Evolutionary conservation across 2,329 filamentous ascomycete genomes (phyloP).

Genomic region (Alternaria triticimaculans): DNA sequence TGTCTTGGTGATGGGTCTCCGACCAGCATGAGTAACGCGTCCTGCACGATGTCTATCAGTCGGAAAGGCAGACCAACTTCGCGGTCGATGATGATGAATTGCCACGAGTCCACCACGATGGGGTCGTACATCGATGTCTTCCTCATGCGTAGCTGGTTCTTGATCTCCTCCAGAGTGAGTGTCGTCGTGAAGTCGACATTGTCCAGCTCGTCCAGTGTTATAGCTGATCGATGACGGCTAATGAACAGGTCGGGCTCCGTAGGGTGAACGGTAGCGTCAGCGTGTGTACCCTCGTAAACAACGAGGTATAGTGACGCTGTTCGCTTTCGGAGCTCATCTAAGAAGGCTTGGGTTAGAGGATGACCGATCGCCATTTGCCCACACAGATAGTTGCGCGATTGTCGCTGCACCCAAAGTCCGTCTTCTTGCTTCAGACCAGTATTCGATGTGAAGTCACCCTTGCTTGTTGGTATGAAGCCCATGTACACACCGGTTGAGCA

Average conservation of each 20-base stretch:
- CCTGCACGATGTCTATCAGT: slow-evolving; percentile 38
- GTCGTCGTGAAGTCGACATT: slow-evolving; percentile 21
- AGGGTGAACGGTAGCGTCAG: slow-evolving; percentile 33
- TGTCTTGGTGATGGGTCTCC: slow-evolving; percentile 30
- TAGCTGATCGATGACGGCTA: slow-evolving; percentile 7
- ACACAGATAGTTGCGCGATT: slow-evolving; percentile 36
- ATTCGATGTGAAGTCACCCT: slow-evolving; percentile 19
- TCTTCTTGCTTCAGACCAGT: slow-evolving; percentile 6
- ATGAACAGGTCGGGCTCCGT: slow-evolving; percentile 34
- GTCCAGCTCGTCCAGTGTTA: too few relatives aligned
- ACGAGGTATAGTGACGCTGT: slow-evolving; percentile 29
- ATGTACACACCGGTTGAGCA: slow-evolving; percentile 34
- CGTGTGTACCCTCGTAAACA: slow-evolving; percentile 37
- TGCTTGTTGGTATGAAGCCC: slow-evolving; percentile 33
- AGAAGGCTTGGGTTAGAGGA: slow-evolving; percentile 24
- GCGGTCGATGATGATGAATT: slow-evolving; percentile 42
- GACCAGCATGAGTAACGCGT: slow-evolving; percentile 30
- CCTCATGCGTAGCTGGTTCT: slow-evolving; percentile 29
- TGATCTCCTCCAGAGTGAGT: slow-evolving; percentile 36
- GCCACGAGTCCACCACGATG: slow-evolving; percentile 40
- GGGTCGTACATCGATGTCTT: slow-evolving; percentile 40
- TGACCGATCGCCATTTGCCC: slow-evolving; percentile 41
- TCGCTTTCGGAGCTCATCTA: slow-evolving; percentile 31
- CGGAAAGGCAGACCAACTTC: slow-evolving; percentile 31
- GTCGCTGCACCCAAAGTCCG: slow-evolving; percentile 17